Evolutionary conservation across 306 rosid genomes (phyloP).

Genomic region (apple (Malus domestica)): ASM211411v1 NC_041804.1:2138501-2139000

Average conservation of each 20-base stretch:
- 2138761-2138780: neutral
- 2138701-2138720: slow-evolving; percentile 25
- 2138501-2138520: slow-evolving; percentile 48
- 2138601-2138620: slow-evolving; percentile 53
- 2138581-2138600: slow-evolving; percentile 34
- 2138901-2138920: slow-evolving; percentile 4
- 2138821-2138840: neutral
- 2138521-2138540: slow-evolving; percentile 25
- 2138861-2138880: slow-evolving; percentile 33
- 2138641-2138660: slow-evolving; percentile 40
- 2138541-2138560: slow-evolving; percentile 26
- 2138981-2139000: slow-evolving; percentile 25
- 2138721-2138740: slow-evolving; percentile 40
- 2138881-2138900: slow-evolving; percentile 26
- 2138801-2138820: neutral
- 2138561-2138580: slow-evolving; percentile 47
- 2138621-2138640: slow-evolving; percentile 34
- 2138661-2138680: slow-evolving; percentile 29
- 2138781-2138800: neutral
- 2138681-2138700: slow-evolving; percentile 39
- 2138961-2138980: slow-evolving; percentile 9
- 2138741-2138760: neutral
- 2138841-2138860: slow-evolving; percentile 31
- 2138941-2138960: slow-evolving; percentile 18
- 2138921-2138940: slow-evolving; percentile 38